Evolutionary conservation across 2,329 filamentous ascomycete genomes (phyloP).

Genomic region (Aspergillus puulaauensis): DNA sequence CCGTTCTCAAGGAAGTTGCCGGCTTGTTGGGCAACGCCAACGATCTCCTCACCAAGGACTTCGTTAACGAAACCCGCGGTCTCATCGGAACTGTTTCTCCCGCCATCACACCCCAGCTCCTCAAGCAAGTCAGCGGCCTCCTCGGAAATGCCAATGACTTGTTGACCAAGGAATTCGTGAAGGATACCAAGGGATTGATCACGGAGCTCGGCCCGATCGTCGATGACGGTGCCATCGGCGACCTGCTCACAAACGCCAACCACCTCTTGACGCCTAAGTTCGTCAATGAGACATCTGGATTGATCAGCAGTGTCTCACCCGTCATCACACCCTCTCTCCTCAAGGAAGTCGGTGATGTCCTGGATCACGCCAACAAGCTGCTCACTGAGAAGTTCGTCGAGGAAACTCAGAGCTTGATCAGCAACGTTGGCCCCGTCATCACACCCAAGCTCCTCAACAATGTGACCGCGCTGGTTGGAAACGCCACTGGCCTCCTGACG

Average conservation of each 20-base stretch:
- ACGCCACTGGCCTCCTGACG: constrained; percentile 30
- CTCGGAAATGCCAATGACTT: constrained; percentile 30
- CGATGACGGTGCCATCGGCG: constrained; percentile 7
- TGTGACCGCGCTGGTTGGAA: constrained; percentile 29
- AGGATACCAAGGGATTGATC: constrained; percentile 17
- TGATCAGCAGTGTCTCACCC: constrained; percentile 22
- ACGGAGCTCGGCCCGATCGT: constrained; percentile 16
- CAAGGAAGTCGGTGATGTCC: constrained; percentile 22
- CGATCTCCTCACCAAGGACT: constrained; percentile 23
- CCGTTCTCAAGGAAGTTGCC: constrained; percentile 20
- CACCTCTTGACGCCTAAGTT: constrained; percentile 22
- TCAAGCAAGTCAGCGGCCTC: constrained; percentile 23
- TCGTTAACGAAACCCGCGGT: constrained; percentile 26
- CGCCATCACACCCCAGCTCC: constrained; percentile 24
- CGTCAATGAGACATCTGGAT: constrained; percentile 22
- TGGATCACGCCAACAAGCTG: constrained; percentile 25
- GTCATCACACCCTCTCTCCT: constrained; percentile 24
- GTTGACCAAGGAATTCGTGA: constrained; percentile 30
- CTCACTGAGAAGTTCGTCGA: constrained; percentile 28
- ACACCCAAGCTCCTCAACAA: constrained; percentile 29
- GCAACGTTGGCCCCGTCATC: constrained; percentile 22
- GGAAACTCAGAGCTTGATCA: constrained; percentile 22
- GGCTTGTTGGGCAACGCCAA: constrained; percentile 24
- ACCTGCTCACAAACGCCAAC: constrained; percentile 19
- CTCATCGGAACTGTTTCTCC: constrained; percentile 24